Base-by-base conservation (phyloP, 306 rosid species). In the Ormosia emarginata region DNA sequence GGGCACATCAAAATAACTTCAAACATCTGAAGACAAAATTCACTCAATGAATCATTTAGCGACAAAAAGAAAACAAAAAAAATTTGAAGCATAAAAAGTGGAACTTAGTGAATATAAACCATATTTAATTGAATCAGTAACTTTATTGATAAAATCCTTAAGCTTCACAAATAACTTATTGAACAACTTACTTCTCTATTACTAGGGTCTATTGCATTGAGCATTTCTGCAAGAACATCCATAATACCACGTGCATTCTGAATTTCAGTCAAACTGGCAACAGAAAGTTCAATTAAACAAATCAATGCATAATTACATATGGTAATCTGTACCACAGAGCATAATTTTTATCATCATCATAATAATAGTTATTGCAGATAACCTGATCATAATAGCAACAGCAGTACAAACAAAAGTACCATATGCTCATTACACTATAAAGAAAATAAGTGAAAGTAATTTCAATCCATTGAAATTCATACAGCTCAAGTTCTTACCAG, bases 211-310 rank as follows among this genome's bases (percentile, higher is more conserved):
- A 93, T 8, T 39, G 97, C 99, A 87, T 30, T 96, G 43, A 93
- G 94, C 98, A 96, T 96, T 84, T 96, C 99, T 7, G 94, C 69
- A 75, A 96, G 94, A 78, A 96, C 98, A 81, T 96, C 99, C 98
- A 93, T 88, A 76, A 96, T 91, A 64, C 98, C 98, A 57, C 94
- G 91, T 71, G 97, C 98, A 88, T 96, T 96, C 89, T 96, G 99
- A 85, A 96, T 88, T 93, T 96, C 99, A 3, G 94, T 71, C 90
- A 93, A 77, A 80, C 99, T 96, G 87, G 63, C 43, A 77, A 86
- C n/a, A 82, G 41, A 85, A 77, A 63, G 11, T 74, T 66, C 63
- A 55, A 79, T 82, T 50, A 46, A 90, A 30, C 32, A 77, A 83
- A 78, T 37, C 49, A 56, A 43, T 14, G 57, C 52, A 64, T 32